Evolutionary conservation across 306 rosid genomes (phyloP), one percentile per base, ranked within the genome.

Genomic region (Vigna reflexopilosa): DNA sequence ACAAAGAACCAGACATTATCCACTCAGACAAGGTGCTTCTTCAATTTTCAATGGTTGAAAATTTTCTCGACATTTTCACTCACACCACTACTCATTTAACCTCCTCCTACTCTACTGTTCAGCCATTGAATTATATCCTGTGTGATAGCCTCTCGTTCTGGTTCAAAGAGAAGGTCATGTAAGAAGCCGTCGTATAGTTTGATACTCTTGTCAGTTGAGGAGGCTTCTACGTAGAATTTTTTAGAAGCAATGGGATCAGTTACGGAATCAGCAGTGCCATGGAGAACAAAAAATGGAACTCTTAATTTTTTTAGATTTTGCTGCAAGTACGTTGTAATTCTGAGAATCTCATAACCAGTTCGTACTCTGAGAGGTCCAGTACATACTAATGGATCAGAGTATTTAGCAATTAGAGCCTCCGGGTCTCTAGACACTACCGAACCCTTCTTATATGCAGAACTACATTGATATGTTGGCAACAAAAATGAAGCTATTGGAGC

Each of bases 81-180:
- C 34, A 32, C 14, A 58, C 54, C 72, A 61, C 70, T 28, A 20
- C 68, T 82, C 52, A 70, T 71, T 82, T 58, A 70, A 19, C 67
- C 52, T 86, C 67, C 52, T 86, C 79, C 84, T 20, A 84, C 22
- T 86, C 97, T 93, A 2, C 70, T 36, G 69, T 78, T 86, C 72
- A 93, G 64, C 98, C 97, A 91, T 6, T 83, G 89, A 68, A 93
- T 83, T 56, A 93, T 89, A 72, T 86, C 88, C 47, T 68, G 68
- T n/a, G 79, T 49, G 62, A 93, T 82, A 9, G 54, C 83, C 26
- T 91, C 89, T 54, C 90, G 77, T 69, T 89, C 98, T 5, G 90
- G 97, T 83, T 93, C 97, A 65, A 91, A 89, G 24, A 93, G 95
- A 34, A 91, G 92, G 76, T 93, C 95, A 75, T 93, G 98, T 47